phyloP scores from a whole-genome alignment of 768 basidiomycete species.

The Exidia glandulosa region DNA sequence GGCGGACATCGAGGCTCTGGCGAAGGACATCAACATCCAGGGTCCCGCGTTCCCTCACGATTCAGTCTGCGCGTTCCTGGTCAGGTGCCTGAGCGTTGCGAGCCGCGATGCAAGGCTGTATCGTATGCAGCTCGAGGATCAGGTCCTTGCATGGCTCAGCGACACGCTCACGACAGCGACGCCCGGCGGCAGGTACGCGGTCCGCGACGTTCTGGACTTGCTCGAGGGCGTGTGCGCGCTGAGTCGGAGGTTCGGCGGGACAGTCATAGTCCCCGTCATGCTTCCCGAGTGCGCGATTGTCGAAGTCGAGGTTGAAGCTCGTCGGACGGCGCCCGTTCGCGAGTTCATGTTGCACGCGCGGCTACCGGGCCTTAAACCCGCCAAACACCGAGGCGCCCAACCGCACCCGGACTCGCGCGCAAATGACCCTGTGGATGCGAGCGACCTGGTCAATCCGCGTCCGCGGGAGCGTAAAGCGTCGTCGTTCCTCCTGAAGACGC shows the following conservation, averaged over 20 bases:
- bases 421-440: neutral
- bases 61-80: conserved; percentile 77
- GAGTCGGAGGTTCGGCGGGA: conserved; percentile 29
- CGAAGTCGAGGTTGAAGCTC: conserved; percentile 47
- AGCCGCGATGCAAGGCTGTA: conserved; percentile 75
- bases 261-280: conserved; percentile 34
- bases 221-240: conserved; percentile 56
- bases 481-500: conserved; percentile 46
- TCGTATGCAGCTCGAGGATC: conserved; percentile 78
- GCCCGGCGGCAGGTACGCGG: conserved; percentile 16
- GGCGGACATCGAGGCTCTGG: conserved; percentile 64
- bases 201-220: conserved; percentile 46
- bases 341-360: conserved; percentile 60
- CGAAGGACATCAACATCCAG: conserved; percentile 80
- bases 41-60: conserved; percentile 82
- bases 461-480: conserved; percentile 54
- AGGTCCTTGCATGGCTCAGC: conserved; percentile 70
- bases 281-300: conserved; percentile 65
- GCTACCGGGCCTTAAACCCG: conserved; percentile 34
- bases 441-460: conserved; percentile 23
- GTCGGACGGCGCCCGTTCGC: conserved; percentile 45
- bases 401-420: neutral
- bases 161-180: conserved; percentile 71
- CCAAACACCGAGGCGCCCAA: neutral
- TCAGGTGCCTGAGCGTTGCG: conserved; percentile 55